phyloP scores from a whole-genome alignment of 192 early-diverging fungal genomes.

The Gigaspora rosea region DNA sequence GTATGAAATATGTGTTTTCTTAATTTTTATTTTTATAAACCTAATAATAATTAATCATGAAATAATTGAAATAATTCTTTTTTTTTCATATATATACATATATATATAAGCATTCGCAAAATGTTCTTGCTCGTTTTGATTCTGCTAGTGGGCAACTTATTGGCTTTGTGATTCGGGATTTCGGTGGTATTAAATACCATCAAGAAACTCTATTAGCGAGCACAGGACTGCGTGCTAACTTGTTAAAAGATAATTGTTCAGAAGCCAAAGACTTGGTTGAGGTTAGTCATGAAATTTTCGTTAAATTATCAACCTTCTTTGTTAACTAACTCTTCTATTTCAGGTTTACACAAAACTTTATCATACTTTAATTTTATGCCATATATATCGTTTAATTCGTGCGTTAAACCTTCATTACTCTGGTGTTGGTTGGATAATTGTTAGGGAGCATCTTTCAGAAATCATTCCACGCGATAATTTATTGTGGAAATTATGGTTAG shows the following conservation, averaged over 20 bases:
- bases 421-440: conserved; percentile 60
- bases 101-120: conserved; percentile 52
- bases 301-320: too few species aligned
- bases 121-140: conserved; percentile 59
- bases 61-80: too few species aligned
- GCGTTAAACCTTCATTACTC: conserved; percentile 59
- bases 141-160: conserved; percentile 47
- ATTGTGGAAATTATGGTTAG: conserved; percentile 51
- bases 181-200: conserved; percentile 68
- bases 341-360: conserved; percentile 60
- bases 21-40: too few species aligned
- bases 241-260: conserved; percentile 58
- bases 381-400: conserved; percentile 62
- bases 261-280: conserved; percentile 45
- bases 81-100: too few species aligned
- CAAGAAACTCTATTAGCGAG: conserved; percentile 48
- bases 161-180: conserved; percentile 69
- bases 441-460: conserved; percentile 49
- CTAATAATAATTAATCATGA: too few species aligned
- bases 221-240: conserved; percentile 50
- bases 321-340: conserved; percentile 27
- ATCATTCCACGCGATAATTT: conserved; percentile 50
- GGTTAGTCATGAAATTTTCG: conserved; percentile 6
- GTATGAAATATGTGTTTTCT: too few species aligned
- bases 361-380: conserved; percentile 62